phyloP scores from a whole-genome alignment of 768 basidiomycete genomes.

The Tulasnella sp. region DNA sequence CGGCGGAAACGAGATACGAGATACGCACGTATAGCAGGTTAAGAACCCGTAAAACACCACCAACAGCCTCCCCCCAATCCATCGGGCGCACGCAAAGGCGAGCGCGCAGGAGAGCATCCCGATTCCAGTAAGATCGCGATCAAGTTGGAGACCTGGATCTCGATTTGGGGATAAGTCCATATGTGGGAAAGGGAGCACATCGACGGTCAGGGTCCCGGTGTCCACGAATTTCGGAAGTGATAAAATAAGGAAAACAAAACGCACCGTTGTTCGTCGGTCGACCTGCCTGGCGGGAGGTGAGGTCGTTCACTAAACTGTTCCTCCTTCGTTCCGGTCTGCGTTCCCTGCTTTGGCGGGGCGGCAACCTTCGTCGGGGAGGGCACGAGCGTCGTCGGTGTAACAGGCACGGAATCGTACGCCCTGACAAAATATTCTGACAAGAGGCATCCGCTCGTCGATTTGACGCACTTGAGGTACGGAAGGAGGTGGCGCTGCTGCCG shows the following conservation, averaged over 20 bases:
- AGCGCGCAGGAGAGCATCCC: constrained; percentile 84
- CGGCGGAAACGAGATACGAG: background rate
- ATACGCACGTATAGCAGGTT: constrained; percentile 78
- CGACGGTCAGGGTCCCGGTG: background rate
- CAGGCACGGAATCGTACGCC: background rate
- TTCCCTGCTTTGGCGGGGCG: background rate
- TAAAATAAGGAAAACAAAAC: background rate
- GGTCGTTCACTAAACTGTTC: background rate
- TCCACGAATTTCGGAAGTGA: background rate
- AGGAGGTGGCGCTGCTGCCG: background rate
- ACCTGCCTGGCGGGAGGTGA: background rate
- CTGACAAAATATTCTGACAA: background rate
- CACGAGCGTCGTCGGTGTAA: background rate
- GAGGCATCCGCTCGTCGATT: constrained; percentile 1
- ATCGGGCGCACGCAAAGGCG: constrained; percentile 86
- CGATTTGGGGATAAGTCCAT: background rate
- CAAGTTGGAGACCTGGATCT: constrained; percentile 70
- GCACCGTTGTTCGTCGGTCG: constrained; percentile 11
- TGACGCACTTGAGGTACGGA: background rate
- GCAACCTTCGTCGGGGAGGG: background rate
- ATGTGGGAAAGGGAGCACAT: background rate
- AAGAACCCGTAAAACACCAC: constrained; percentile 66
- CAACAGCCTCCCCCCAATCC: constrained; percentile 64
- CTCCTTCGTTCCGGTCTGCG: background rate
- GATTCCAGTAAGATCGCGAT: constrained; percentile 74